Percentiles rank a stretch among this genome's conserved stretches.
phyloP scores from a whole-genome alignment of 2,329 filamentous ascomycete species.

The Ophiostoma angusticollis region DNA sequence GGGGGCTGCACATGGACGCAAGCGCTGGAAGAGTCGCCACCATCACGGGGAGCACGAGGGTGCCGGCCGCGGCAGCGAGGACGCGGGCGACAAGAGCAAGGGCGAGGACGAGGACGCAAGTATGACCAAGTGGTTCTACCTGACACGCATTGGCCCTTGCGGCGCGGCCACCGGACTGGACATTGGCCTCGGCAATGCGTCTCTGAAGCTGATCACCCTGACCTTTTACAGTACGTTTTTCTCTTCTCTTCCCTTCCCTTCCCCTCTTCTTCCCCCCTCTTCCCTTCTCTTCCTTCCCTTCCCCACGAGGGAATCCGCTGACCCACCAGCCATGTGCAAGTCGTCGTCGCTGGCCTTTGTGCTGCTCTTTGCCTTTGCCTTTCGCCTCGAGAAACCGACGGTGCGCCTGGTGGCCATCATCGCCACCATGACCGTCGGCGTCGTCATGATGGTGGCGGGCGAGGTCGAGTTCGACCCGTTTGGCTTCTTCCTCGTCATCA shows the following conservation, averaged over 20 bases:
- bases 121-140: slow-evolving; percentile 83
- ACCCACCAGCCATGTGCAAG: slow-evolving; percentile 98
- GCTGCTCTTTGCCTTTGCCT: slow-evolving; percentile 85
- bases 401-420: slow-evolving; percentile 80
- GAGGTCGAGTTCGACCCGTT: slow-evolving; percentile 79
- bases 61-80: too few relatives aligned
- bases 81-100: slow-evolving; percentile 19
- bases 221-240: slow-evolving; percentile 73
- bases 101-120: slow-evolving; percentile 33
- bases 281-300: neutral
- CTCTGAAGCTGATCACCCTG: slow-evolving; percentile 86
- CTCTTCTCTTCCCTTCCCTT: neutral
- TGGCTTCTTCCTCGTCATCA: slow-evolving; percentile 86
- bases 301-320: too few relatives aligned
- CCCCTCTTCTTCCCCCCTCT: slow-evolving; percentile 2
- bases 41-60: too few relatives aligned
- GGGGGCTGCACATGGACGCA: slow-evolving; percentile 35
- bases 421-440: slow-evolving; percentile 77
- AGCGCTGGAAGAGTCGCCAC: slow-evolving; percentile 25
- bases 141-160: slow-evolving; percentile 83
- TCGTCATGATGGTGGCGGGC: slow-evolving; percentile 96
- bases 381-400: slow-evolving; percentile 79
- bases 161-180: slow-evolving; percentile 87
- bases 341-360: slow-evolving; percentile 93
- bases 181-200: slow-evolving; percentile 92